Base-by-base conservation (phyloP, 441 rosid genomes). In the Lepidium campestre region DNA sequence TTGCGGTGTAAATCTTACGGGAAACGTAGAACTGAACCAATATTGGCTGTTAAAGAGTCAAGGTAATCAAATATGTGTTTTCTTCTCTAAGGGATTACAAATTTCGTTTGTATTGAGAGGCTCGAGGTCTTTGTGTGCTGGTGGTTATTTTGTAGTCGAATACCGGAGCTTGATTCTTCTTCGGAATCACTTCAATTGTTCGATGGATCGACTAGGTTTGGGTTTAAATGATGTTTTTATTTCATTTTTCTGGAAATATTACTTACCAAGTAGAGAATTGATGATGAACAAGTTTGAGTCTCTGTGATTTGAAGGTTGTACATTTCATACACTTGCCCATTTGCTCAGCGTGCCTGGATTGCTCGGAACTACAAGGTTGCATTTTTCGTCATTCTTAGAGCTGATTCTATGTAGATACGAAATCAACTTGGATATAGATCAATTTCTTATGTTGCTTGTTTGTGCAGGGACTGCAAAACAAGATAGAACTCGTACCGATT, bases 321-420 rank as follows among this genome's bases (percentile, higher is more conserved):
- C 25, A 81, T 87, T 54, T 81, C 91, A 3, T 88, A 86, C 55
- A 62, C 77, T 36, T 88, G 97, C 63, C 93, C 97, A 8, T 86
- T 78, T 53, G 93, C 90, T 0, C 97, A 91, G 74, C 97, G 93
- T 25, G 89, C 76, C 62, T 88, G 97, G 96, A 82, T 91, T 71
- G 75, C 96, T 27, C 78, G 93, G 20, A 88, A 88, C 73, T 78
- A 71, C 73, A 91, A 91, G 96, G 97, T 86, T 66, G 2, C 68
- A 12, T 39, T 60, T 52, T 10, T 8, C 4, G 32, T 15, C 20
- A 27, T 27, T 53, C 2, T 31, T 7, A 3, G 7, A 3, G 1
- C 5, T 35, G 12, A 8, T 59, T 58, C 23, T 35, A 12, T 58
- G 13, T 32, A 4, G 39, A 48, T 11, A 7, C 9, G 53, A 31